These are phyloP conservation scores for Cordyceps farinosa DNA, from an alignment of 2,329 filamentous ascomycete species.

Conservation along the genomic window DNA sequence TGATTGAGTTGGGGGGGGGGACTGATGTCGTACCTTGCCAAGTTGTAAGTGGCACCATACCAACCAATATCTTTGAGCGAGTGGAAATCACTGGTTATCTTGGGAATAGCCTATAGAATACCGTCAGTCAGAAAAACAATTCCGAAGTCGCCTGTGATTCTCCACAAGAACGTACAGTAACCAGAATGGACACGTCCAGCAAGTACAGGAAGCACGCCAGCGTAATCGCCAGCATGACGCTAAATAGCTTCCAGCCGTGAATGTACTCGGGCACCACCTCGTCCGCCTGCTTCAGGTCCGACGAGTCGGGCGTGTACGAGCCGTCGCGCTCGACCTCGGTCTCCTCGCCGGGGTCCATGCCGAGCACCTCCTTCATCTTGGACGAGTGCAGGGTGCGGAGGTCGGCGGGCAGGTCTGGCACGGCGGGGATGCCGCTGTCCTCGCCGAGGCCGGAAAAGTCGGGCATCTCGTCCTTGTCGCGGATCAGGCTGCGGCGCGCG, in stretches of 20 bases:
- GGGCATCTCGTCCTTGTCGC: conserved; percentile 13
- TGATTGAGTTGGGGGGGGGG: too few species aligned
- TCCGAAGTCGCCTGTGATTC: background rate
- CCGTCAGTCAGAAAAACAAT: background rate
- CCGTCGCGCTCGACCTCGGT: conserved; percentile 11
- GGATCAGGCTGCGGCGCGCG: conserved; percentile 16
- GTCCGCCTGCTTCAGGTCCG: conserved; percentile 18
- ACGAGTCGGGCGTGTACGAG: conserved; percentile 9
- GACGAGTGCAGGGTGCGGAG: conserved; percentile 12
- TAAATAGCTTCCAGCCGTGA: conserved; percentile 31
- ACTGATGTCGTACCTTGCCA: conserved; percentile 36
- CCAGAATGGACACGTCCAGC: conserved; percentile 51
- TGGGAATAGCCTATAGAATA: conserved; percentile 39
- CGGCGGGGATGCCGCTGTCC: background rate
- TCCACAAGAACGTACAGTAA: conserved; percentile 37
- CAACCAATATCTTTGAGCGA: conserved; percentile 52
- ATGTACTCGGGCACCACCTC: conserved; percentile 20
- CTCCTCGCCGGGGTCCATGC: conserved; percentile 16
- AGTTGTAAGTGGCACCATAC: conserved; percentile 50
- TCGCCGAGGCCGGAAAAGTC: conserved; percentile 4
- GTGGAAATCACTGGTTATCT: conserved; percentile 49
- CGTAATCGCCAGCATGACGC: conserved; percentile 37
- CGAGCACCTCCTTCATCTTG: conserved; percentile 17
- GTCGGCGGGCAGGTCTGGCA: conserved; percentile 7
- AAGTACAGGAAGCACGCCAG: conserved; percentile 45